phyloP scores from a whole-genome alignment of 306 rosid genomes.

The Rosa multiflora region DNA sequence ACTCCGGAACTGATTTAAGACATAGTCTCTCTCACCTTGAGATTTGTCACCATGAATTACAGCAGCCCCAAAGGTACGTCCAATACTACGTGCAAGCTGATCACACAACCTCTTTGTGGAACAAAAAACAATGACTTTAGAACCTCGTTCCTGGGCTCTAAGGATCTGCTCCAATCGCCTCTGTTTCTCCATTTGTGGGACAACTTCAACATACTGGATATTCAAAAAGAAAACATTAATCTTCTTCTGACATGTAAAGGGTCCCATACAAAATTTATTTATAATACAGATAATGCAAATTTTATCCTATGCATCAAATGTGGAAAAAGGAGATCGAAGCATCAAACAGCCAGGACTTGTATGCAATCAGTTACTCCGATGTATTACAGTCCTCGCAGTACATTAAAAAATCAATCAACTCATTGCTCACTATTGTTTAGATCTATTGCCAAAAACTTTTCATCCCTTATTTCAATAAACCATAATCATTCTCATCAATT shows the following conservation, averaged over 20 bases:
- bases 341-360: neutral
- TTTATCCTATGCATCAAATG: neutral
- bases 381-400: neutral
- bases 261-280: neutral
- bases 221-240: conserved; percentile 6
- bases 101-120: conserved; percentile 97
- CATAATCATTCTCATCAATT: neutral
- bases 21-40: conserved; percentile 94
- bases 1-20: conserved; percentile 84
- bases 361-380: neutral
- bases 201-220: conserved; percentile 89
- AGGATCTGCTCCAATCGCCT: conserved; percentile 98
- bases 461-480: neutral
- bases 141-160: conserved; percentile 87
- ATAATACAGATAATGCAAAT: neutral
- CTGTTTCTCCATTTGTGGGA: conserved; percentile 97
- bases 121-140: conserved; percentile 86
- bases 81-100: conserved; percentile 88
- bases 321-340: neutral
- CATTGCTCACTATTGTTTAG: neutral
- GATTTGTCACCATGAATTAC: conserved; percentile 99
- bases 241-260: neutral
- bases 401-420: neutral
- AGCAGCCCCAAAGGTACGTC: conserved; percentile 91
- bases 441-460: neutral